Evolutionary conservation across 345 rosid species (phyloP).

Genomic region (Syzygium grande): DNA sequence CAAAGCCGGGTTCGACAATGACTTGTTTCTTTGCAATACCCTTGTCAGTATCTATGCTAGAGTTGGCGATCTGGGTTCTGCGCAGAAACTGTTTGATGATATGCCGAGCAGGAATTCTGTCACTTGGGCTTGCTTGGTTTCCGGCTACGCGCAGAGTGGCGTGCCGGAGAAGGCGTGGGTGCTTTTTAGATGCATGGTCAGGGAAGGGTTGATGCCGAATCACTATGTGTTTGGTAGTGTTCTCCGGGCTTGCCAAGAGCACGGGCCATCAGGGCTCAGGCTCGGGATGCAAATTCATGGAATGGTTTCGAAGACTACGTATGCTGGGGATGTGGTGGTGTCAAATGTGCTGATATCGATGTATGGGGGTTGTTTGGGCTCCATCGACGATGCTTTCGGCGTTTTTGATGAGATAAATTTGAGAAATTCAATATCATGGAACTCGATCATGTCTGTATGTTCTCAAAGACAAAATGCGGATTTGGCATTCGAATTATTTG

Average conservation of each 20-base stretch:
- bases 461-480: conserved; percentile 45
- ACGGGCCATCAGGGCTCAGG: conserved; percentile 24
- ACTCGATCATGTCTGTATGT: conserved; percentile 60
- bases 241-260: conserved; percentile 65
- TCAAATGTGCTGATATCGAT: conserved; percentile 66
- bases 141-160: conserved; percentile 57
- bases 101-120: conserved; percentile 64
- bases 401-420: conserved; percentile 54
- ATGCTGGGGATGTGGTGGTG: conserved; percentile 43
- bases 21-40: conserved; percentile 60
- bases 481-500: conserved; percentile 56
- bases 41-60: conserved; percentile 44
- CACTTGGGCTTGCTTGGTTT: conserved; percentile 77
- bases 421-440: conserved; percentile 65
- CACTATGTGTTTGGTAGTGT: conserved; percentile 64
- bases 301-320: conserved; percentile 39
- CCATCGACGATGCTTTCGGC: conserved; percentile 30
- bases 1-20: conserved; percentile 40
- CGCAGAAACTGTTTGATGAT: conserved; percentile 61
- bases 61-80: conserved; percentile 37
- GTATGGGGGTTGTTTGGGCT: conserved; percentile 52
- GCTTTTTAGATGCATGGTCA: conserved; percentile 46
- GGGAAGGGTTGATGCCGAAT: conserved; percentile 37
- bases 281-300: conserved; percentile 81
- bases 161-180: conserved; percentile 38